Conservation (phyloP, 2,329 filamentous ascomycete genomes). For the Karstenula rhodostoma region DNA sequence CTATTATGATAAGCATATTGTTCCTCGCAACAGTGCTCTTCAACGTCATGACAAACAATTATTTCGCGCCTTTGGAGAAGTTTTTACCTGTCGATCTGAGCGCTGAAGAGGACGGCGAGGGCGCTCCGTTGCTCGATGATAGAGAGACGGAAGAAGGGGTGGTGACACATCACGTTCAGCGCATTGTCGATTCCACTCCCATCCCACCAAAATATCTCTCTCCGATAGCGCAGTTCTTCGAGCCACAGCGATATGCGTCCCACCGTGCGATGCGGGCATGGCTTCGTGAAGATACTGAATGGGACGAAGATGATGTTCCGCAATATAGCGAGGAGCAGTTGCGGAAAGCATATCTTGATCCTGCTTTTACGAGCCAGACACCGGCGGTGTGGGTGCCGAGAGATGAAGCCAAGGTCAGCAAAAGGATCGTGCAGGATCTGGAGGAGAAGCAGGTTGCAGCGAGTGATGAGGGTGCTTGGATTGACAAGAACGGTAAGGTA, state of each 20-base stretch:
- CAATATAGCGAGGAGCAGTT: constrained; percentile 44
- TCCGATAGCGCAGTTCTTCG: constrained; percentile 44
- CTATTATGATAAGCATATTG: constrained; percentile 41
- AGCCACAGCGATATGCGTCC: constrained; percentile 46
- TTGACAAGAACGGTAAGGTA: constrained; percentile 40
- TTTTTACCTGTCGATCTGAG: constrained; percentile 46
- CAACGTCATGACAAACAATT: constrained; percentile 44
- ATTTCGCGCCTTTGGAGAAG: constrained; percentile 46
- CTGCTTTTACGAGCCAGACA: constrained; percentile 43
- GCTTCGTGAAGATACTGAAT: constrained; percentile 39
- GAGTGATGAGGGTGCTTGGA: constrained; percentile 46
- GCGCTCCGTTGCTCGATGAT: constrained; percentile 39
- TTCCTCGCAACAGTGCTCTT: constrained; percentile 44
- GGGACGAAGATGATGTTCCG: constrained; percentile 41
- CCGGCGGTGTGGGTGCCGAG: constrained; percentile 46
- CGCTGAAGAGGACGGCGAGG: constrained; percentile 37
- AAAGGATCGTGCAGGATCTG: constrained; percentile 41
- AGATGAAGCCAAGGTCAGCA: constrained; percentile 43
- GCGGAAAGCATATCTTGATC: constrained; percentile 46
- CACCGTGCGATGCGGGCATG: constrained; percentile 45
- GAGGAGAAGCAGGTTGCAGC: constrained; percentile 36
- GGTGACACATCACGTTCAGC: constrained; percentile 34
- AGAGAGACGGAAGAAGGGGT: constrained; percentile 43
- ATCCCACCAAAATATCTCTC: constrained; percentile 36
- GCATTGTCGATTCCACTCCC: constrained; percentile 33